phyloP scores from a whole-genome alignment of 106 monocot species.

The Dioscorea alata region DNA sequence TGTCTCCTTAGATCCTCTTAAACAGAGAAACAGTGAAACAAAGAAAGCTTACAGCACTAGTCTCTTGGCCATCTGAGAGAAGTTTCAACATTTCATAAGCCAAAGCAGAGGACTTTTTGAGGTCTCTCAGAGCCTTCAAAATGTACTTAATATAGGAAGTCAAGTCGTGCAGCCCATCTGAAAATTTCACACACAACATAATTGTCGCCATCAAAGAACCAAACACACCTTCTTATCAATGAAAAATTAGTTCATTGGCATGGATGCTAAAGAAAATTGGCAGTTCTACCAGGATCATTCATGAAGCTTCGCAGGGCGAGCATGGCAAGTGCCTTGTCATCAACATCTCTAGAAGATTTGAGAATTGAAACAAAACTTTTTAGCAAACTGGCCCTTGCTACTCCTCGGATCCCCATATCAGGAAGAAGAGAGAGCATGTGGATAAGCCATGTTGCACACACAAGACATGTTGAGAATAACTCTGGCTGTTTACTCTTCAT shows the following conservation, averaged over 20 bases:
- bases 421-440: background rate
- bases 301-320: background rate
- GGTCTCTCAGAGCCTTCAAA: conserved; percentile 44
- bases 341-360: background rate
- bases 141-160: conserved; percentile 45
- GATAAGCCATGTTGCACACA: background rate
- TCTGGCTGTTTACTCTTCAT: conserved; percentile 12
- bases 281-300: background rate
- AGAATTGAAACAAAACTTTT: no score
- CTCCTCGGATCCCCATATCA: no score
- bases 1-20: no score
- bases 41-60: conserved; percentile 37
- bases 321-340: conserved; percentile 1
- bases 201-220: no score
- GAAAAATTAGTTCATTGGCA: no score
- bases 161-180: conserved; percentile 51
- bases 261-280: no score
- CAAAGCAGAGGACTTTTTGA: conserved; percentile 43
- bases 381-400: no score
- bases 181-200: conserved; percentile 1
- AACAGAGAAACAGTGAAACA: no score
- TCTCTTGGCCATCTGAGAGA: conserved; percentile 47
- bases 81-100: conserved; percentile 53
- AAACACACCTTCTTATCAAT: no score
- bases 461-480: background rate